Conservation (phyloP, 306 rosid species). For the Boehmeria nivea region DNA sequence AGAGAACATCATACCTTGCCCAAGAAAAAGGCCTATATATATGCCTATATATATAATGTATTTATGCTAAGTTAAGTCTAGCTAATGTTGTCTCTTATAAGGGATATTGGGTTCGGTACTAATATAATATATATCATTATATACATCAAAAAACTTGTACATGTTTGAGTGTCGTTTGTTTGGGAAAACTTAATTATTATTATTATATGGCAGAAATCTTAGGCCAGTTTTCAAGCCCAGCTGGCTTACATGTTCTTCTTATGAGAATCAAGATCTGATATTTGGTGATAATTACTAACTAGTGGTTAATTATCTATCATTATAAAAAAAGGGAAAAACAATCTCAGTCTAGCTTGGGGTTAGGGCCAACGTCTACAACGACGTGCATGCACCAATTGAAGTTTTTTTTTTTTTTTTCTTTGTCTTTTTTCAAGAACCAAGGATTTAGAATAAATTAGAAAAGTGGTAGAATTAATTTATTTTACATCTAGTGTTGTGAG, state of each 20-base stretch:
- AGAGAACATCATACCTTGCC: background rate
- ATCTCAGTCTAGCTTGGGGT: background rate
- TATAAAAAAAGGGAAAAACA: background rate
- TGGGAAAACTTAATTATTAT: background rate
- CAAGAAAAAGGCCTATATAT: background rate
- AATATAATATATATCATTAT: background rate
- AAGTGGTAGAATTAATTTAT: background rate
- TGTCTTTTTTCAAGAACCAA: constrained; percentile 1
- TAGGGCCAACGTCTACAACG: constrained; percentile 7
- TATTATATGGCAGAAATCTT: background rate
- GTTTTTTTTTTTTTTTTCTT: background rate
- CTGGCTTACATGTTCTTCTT: constrained; percentile 14
- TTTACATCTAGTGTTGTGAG: background rate
- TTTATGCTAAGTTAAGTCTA: constrained; percentile 7
- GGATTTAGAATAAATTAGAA: background rate
- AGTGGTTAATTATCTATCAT: background rate
- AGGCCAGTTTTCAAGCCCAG: background rate
- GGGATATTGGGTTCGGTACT: constrained; percentile 12
- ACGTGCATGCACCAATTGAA: constrained; percentile 3
- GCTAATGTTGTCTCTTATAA: constrained; percentile 21
- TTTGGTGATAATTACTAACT: background rate
- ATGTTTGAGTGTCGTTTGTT: constrained; percentile 3
- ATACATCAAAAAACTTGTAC: background rate
- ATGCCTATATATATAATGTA: background rate
- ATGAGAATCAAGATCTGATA: background rate